Evolutionary conservation across 2,329 filamentous ascomycete species (phyloP), one percentile per base, ranked within the genome.

Genomic region (Plenodomus tracheiphilus): DNA sequence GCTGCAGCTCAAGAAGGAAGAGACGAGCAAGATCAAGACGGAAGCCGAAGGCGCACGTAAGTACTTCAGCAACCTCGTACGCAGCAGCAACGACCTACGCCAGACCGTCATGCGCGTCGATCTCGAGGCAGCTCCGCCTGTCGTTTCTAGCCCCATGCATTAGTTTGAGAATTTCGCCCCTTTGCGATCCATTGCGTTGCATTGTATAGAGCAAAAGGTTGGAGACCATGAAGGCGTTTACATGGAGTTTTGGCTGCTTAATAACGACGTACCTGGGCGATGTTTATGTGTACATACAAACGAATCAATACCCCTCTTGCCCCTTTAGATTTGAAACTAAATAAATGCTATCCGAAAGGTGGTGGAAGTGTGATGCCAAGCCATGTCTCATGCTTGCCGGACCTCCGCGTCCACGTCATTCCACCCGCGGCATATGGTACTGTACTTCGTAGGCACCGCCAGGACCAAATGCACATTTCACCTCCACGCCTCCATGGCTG

Each of bases 31-130:
- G 76, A 82, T 90, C 52, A 86, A 86, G 72, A 79, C 78, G 28
- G 93, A 97, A 75, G 94, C 90, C 66, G 88, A 95, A 68, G 85
- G 90, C 25, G 94, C 94, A 6, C 79, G 84, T 58, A 95, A 93
- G 73, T 97, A 96, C 76, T 99, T 99, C 72, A 78, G 84, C 43
- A 94, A 95, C 65, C 81, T 99, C 16, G 85, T 94, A 43, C 82
- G 88, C 51, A 81, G 85, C 59, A 78, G 76, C 51, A 73, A 71
- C 19, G 77, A 80, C 46, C 73, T 82, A 44, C 72, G 71, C 42
- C 70, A 73, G 40, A 73, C 75, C 30, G 79, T 82, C n/a, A 70
- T 76, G 57, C 64, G 75, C 19, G 77, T 82, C 19, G 79, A 82
- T 56, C 64, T 82, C 9, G 80, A 82, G 54, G 77, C 78, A 15